Percentiles rank a stretch among this genome's conserved stretches.
Evolutionary conservation across 495 filamentous ascomycete species (phyloP).

Genomic region (Hypoxylon trugodes): DNA sequence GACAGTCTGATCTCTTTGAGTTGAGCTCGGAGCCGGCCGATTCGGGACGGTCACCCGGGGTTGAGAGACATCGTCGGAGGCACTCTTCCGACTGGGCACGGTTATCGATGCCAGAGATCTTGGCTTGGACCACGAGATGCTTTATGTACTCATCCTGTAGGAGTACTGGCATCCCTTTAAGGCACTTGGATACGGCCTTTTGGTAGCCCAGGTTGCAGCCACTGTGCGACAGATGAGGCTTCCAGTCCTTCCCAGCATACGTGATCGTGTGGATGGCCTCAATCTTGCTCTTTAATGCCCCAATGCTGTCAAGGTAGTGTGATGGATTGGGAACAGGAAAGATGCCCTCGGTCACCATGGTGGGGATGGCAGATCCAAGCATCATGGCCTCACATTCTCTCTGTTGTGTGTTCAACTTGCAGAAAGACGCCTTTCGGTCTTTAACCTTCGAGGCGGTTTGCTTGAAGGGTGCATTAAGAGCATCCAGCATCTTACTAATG

Average conservation of each 20-base stretch:
- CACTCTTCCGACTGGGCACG: not conserved
- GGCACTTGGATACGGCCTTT: not conserved
- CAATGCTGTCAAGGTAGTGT: slow-evolving; percentile 17
- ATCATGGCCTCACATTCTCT: slow-evolving; percentile 30
- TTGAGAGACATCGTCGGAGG: not conserved
- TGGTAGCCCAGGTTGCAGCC: slow-evolving; percentile 17
- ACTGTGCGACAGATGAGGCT: slow-evolving; percentile 22
- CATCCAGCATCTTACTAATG: not conserved
- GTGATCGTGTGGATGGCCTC: slow-evolving; percentile 8
- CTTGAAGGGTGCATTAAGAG: not conserved
- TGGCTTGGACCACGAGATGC: not conserved
- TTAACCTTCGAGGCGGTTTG: not conserved
- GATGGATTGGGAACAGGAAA: slow-evolving; percentile 24
- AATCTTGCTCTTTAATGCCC: slow-evolving; percentile 9
- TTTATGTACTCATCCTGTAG: not conserved
- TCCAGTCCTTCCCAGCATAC: slow-evolving; percentile 9
- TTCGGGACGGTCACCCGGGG: too few relatives aligned
- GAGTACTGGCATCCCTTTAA: slow-evolving; percentile 17
- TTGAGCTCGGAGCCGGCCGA: too few relatives aligned
- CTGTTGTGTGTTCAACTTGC: slow-evolving; percentile 8
- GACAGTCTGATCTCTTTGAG: too few relatives aligned
- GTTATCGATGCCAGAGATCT: not conserved
- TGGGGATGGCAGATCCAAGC: slow-evolving; percentile 25
- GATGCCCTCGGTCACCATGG: slow-evolving; percentile 3
- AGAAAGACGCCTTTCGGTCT: not conserved